Conservation (phyloP, 2,329 filamentous ascomycete genomes). For the Trichoderma gracile region DNA sequence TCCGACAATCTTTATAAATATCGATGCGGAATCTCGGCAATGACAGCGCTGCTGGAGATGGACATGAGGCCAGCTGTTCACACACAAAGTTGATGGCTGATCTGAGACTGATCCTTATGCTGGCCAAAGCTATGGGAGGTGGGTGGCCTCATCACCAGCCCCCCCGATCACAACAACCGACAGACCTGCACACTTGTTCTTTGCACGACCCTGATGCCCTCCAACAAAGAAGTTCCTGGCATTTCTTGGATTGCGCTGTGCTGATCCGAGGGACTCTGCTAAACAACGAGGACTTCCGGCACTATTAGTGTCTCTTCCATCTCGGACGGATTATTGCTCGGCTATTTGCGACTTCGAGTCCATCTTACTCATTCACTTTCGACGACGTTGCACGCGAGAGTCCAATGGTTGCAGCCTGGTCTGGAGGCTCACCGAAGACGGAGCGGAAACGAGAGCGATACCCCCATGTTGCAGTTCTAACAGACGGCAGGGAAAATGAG, state of each 20-base stretch:
- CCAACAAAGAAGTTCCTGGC: background rate
- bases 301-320: background rate
- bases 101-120: conserved; percentile 9
- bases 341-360: background rate
- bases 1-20: conserved; percentile 33
- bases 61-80: conserved; percentile 2
- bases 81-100: background rate
- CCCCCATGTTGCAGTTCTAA: conserved; percentile 17
- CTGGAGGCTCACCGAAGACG: conserved; percentile 21
- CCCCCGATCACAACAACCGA: background rate
- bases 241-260: background rate
- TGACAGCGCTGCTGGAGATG: conserved; percentile 1
- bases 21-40: conserved; percentile 28
- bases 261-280: background rate
- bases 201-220: background rate
- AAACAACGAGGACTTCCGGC: background rate
- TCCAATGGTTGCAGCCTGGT: background rate
- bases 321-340: conserved; percentile 4
- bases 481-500: conserved; percentile 2
- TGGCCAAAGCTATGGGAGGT: background rate
- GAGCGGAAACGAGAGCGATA: background rate
- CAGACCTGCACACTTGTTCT: background rate
- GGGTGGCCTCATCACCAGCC: background rate
- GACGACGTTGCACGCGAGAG: background rate
- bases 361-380: background rate